Evolutionary conservation across 1,284 basidiomycete species (phyloP).

Genomic region (Cryptococcus depauperatus): DNA sequence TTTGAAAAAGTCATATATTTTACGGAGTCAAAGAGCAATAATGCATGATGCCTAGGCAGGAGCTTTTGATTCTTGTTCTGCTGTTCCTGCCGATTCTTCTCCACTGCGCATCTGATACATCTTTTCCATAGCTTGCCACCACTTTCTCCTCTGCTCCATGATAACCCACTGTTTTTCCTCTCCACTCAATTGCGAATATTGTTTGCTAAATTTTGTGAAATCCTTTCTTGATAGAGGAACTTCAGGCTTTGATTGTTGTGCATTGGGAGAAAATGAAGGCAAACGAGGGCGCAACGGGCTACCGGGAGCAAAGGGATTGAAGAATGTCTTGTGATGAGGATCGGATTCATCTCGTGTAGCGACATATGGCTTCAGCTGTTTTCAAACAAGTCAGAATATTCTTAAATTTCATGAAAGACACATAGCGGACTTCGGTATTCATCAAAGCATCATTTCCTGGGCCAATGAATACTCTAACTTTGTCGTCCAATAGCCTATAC

Average conservation of each 20-base stretch:
- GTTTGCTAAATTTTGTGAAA: slow-evolving; percentile 21
- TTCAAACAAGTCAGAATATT: neutral
- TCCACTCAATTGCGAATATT: slow-evolving; percentile 23
- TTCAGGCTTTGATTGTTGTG: slow-evolving; percentile 1
- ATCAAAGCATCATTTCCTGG: slow-evolving; percentile 61
- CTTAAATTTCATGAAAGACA: neutral
- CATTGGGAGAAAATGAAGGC: slow-evolving; percentile 27
- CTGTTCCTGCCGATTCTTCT: neutral
- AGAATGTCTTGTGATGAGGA: slow-evolving; percentile 2
- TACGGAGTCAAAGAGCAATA: neutral
- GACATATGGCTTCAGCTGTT: slow-evolving; percentile 50
- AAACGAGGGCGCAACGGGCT: slow-evolving; percentile 13
- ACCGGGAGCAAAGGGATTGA: slow-evolving; percentile 10
- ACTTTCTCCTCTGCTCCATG: slow-evolving; percentile 33
- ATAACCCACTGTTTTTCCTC: slow-evolving; percentile 34
- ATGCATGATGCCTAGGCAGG: slow-evolving; percentile 1
- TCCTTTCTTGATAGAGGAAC: slow-evolving; percentile 5
- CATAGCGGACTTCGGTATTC: slow-evolving; percentile 53
- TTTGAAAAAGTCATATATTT: neutral
- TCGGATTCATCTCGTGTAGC: slow-evolving; percentile 13
- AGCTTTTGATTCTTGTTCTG: neutral
- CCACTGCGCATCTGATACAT: slow-evolving; percentile 6
- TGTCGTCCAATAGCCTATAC: slow-evolving; percentile 68
- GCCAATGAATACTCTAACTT: slow-evolving; percentile 74
- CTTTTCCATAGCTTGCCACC: slow-evolving; percentile 28